Percentiles rank a stretch among this genome's conserved stretches.
These are phyloP conservation scores for Boletus holoroseus DNA, from an alignment of 1,284 basidiomycete species.

Conservation along the genomic window DNA sequence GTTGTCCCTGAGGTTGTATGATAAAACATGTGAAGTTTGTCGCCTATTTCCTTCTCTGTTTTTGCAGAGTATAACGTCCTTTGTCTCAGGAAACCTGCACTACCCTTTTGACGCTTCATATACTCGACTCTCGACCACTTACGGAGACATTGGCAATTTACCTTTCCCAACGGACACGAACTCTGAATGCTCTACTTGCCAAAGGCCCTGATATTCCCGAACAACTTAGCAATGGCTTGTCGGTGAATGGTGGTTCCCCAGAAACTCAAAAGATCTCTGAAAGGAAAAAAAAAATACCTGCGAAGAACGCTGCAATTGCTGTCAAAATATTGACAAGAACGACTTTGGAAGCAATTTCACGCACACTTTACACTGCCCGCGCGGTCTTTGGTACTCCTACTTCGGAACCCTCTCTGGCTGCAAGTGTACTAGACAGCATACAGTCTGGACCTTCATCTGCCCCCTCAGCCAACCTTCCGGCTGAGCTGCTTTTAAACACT, in stretches of 20 bases:
- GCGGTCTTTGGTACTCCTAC: conserved; percentile 43
- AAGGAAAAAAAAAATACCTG: conserved; percentile 15
- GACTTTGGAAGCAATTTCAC: conserved; percentile 49
- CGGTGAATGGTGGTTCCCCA: conserved; percentile 35
- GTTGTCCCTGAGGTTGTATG: conserved; percentile 59
- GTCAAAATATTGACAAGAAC: conserved; percentile 49
- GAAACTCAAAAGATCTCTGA: conserved; percentile 18
- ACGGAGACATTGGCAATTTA: conserved; percentile 65
- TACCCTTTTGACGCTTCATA: conserved; percentile 72
- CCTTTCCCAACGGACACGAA: conserved; percentile 66
- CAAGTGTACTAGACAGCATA: conserved; percentile 51
- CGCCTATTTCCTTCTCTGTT: conserved; percentile 11
- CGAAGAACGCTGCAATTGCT: conserved; percentile 12
- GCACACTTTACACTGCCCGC: conserved; percentile 51
- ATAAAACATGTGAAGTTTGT: conserved; percentile 46
- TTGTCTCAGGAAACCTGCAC: conserved; percentile 60
- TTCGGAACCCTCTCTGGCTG: conserved; percentile 46
- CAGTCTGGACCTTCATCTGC: conserved; percentile 42
- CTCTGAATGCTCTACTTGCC: conserved; percentile 49
- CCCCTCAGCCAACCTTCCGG: conserved; percentile 36
- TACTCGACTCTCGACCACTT: conserved; percentile 77
- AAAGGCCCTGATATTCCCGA: conserved; percentile 28
- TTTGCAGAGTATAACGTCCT: neutral
- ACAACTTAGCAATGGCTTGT: neutral
- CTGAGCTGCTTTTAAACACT: conserved; percentile 58